These are phyloP conservation scores for Cyberlindnera mycetangii DNA, from an alignment of 805 yeast genomes.

Conservation along the genomic window DNA sequence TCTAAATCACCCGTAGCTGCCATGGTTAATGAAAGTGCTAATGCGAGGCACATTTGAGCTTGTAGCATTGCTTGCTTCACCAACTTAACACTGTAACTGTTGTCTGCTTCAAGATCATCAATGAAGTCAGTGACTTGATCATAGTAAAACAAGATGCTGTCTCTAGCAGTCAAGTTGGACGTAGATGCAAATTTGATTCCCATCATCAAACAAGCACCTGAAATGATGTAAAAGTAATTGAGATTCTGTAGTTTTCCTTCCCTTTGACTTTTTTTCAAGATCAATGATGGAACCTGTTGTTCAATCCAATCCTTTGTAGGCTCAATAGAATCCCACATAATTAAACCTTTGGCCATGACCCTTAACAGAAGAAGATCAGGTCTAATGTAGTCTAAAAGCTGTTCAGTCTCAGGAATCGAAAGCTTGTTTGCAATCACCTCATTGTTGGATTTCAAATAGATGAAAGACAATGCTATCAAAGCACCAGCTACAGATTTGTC, in stretches of 20 bases:
- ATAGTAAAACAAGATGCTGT: constrained; percentile 47
- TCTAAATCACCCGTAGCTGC: constrained; percentile 91
- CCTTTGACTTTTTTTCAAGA: constrained; percentile 32
- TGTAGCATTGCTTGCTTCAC: constrained; percentile 52
- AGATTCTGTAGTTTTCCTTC: constrained; percentile 38
- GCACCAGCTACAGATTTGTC: constrained; percentile 75
- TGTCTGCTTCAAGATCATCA: constrained; percentile 24
- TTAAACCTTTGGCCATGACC: constrained; percentile 42
- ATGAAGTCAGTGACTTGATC: constrained; percentile 19
- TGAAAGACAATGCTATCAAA: constrained; percentile 67
- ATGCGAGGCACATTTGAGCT: constrained; percentile 54
- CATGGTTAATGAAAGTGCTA: constrained; percentile 72
- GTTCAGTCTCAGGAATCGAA: constrained; percentile 55
- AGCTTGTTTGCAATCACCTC: constrained; percentile 57
- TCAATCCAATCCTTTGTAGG: constrained; percentile 22
- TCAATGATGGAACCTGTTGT: constrained; percentile 49
- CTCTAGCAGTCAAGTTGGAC: constrained; percentile 49
- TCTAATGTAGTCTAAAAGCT: constrained; percentile 59
- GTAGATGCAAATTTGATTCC: constrained; percentile 78
- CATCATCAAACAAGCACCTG: constrained; percentile 73
- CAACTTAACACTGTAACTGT: constrained; percentile 53
- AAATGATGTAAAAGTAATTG: constrained; percentile 59
- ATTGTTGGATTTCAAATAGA: constrained; percentile 68
- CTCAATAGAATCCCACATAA: constrained; percentile 25
- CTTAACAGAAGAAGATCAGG: constrained; percentile 74